Conservation (phyloP, 2,329 filamentous ascomycete genomes). For the Pseudohalonectria lignicola region DNA sequence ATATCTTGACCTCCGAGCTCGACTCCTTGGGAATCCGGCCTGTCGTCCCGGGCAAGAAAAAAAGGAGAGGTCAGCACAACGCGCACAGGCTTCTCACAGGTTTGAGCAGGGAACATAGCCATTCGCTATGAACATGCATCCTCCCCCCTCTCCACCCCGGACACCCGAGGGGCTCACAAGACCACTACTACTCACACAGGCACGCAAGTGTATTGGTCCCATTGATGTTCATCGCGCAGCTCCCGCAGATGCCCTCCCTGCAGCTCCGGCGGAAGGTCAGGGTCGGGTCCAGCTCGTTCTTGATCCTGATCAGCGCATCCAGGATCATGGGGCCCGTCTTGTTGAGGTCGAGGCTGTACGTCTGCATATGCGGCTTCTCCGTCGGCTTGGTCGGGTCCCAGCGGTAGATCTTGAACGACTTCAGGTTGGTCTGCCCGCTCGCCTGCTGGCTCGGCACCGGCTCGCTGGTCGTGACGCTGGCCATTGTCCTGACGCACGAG, state of each 20-base stretch:
- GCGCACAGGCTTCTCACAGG: too few species aligned
- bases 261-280: slow-evolving; percentile 93
- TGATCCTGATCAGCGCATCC: slow-evolving; percentile 93
- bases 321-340: slow-evolving; percentile 99
- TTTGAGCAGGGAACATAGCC: too few species aligned
- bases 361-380: slow-evolving; percentile 92
- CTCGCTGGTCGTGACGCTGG: slow-evolving; percentile 43
- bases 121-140: too few species aligned
- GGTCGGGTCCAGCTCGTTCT: slow-evolving; percentile 97
- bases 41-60: slow-evolving; percentile 23
- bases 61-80: not conserved
- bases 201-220: slow-evolving; percentile 96
- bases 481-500: slow-evolving; percentile 38
- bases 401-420: slow-evolving; percentile 97
- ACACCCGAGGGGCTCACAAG: too few species aligned
- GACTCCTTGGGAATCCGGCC: slow-evolving; percentile 88
- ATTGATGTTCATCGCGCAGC: slow-evolving; percentile 99
- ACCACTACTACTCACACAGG: slow-evolving; percentile 79
- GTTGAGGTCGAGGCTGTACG: slow-evolving; percentile 90
- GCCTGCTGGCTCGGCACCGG: slow-evolving; percentile 53
- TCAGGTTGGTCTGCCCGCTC: slow-evolving; percentile 57
- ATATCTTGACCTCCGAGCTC: slow-evolving; percentile 77
- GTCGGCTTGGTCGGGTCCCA: slow-evolving; percentile 93
- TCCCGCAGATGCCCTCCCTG: slow-evolving; percentile 96
- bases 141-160: too few species aligned